A percentile compares a stretch with the other conserved stretches of the same genome.
Conservation (phyloP, 139 green algal species). For the Coccomyxa sp. region DNA sequence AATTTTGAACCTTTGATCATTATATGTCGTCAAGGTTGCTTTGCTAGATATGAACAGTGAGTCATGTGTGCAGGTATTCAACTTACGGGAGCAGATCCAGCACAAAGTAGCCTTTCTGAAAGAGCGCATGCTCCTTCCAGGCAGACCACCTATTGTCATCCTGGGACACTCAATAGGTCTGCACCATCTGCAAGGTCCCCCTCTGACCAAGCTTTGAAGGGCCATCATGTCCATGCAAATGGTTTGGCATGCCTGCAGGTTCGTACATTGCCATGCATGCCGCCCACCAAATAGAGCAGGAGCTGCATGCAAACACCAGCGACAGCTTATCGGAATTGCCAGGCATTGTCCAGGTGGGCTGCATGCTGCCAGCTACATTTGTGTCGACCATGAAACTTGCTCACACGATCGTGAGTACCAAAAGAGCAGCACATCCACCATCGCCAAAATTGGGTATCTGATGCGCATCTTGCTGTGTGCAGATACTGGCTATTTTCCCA, state of each 20-base stretch:
- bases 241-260: neutral
- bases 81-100: neutral
- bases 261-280: constrained; percentile 1
- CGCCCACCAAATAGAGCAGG: neutral
- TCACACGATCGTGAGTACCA: neutral
- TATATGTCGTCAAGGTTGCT: neutral
- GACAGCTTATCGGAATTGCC: neutral
- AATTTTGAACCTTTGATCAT: neutral
- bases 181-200: neutral
- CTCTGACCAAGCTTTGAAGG: neutral
- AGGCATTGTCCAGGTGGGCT: neutral
- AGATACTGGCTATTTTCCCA: neutral
- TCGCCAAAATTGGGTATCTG: neutral
- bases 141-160: neutral
- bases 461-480: neutral
- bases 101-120: neutral
- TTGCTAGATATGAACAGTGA: neutral
- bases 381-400: too few relatives aligned
- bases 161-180: neutral
- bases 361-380: too few relatives aligned
- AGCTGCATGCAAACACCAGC: neutral
- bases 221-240: neutral
- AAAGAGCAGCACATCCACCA: neutral
- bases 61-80: neutral
- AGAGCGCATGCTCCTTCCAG: neutral